A percentile compares a stretch with the other conserved stretches of the same genome.
Conservation (phyloP, 1,139 yeast species). For the Taphrina deformans region DNA sequence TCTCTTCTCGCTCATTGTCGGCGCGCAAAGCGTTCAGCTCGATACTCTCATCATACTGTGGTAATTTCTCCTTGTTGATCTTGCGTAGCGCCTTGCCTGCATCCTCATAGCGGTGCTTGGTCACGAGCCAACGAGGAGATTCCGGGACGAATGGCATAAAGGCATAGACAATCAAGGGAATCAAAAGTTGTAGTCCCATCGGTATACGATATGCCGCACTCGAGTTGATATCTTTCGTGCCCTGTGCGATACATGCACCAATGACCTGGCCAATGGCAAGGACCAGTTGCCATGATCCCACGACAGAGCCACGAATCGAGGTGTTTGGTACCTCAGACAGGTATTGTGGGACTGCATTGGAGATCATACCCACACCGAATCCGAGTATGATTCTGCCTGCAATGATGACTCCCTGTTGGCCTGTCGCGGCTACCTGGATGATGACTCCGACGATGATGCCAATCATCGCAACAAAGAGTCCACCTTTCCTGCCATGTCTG, state of each 20-base stretch:
- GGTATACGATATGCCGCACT: slow-evolving; percentile 47
- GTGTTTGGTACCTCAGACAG: slow-evolving; percentile 71
- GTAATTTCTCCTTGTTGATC: slow-evolving; percentile 23
- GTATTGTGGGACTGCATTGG: slow-evolving; percentile 65
- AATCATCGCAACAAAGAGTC: slow-evolving; percentile 26
- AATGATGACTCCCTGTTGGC: slow-evolving; percentile 49
- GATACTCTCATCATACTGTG: slow-evolving; percentile 14
- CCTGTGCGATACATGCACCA: slow-evolving; percentile 68
- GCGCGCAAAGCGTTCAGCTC: slow-evolving; percentile 7
- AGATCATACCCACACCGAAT: slow-evolving; percentile 65
- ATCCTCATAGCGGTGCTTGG: slow-evolving; percentile 13
- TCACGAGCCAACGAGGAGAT: slow-evolving; percentile 32
- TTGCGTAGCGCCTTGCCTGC: slow-evolving; percentile 19
- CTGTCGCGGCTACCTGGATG: slow-evolving; percentile 50
- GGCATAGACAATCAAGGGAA: slow-evolving; percentile 16
- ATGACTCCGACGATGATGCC: slow-evolving; percentile 47
- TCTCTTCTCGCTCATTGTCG: slow-evolving; percentile 19
- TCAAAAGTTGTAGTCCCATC: slow-evolving; percentile 21
- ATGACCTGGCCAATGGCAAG: slow-evolving; percentile 68
- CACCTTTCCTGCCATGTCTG: slow-evolving; percentile 41
- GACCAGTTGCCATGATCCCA: slow-evolving; percentile 38
- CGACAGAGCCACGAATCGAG: slow-evolving; percentile 56
- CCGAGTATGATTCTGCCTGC: slow-evolving; percentile 56
- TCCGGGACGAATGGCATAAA: slow-evolving; percentile 25
- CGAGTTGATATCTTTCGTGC: slow-evolving; percentile 55